Conservation (phyloP, 2,329 filamentous ascomycete species). For the Apiospora marii region DNA sequence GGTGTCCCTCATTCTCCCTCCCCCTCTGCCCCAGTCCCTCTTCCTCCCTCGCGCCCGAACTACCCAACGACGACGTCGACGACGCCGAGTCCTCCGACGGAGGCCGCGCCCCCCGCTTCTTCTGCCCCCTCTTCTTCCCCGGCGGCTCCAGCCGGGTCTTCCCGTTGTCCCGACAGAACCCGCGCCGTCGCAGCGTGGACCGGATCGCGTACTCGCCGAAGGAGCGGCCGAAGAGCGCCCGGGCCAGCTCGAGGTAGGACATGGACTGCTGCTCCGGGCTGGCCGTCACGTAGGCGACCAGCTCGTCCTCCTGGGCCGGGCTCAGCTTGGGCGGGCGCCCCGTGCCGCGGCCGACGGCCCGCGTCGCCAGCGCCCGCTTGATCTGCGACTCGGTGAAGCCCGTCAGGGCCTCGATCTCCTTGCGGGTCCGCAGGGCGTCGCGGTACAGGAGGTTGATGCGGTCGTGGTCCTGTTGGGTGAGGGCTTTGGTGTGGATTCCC, state of each 20-base stretch:
- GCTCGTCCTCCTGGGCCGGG: constrained; percentile 12
- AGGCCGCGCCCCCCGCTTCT: background rate
- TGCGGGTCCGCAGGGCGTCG: constrained; percentile 36
- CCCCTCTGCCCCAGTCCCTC: background rate
- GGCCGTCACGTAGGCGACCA: background rate
- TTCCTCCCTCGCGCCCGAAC: background rate
- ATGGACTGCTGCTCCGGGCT: background rate
- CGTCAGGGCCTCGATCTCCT: constrained; percentile 39
- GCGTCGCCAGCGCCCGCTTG: constrained; percentile 37
- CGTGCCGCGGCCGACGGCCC: constrained; percentile 33
- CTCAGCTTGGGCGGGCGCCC: constrained; percentile 33
- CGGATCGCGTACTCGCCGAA: constrained; percentile 13
- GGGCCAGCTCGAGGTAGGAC: constrained; percentile 13
- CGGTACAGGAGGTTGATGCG: constrained; percentile 41
- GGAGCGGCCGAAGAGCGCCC: background rate
- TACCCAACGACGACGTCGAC: background rate
- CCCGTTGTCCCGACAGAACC: background rate
- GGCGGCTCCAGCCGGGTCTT: background rate
- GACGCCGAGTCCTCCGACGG: background rate
- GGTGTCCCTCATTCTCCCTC: background rate
- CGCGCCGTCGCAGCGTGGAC: background rate
- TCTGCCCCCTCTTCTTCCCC: background rate
- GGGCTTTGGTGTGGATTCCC: constrained; percentile 39
- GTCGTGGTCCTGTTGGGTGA: constrained; percentile 40
- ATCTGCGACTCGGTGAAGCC: constrained; percentile 41